A percentile compares a stretch with the other conserved stretches of the same genome.
These are phyloP conservation scores for Spiraea crenata DNA, from an alignment of 331 rosid species.

Conservation along the genomic window DNA sequence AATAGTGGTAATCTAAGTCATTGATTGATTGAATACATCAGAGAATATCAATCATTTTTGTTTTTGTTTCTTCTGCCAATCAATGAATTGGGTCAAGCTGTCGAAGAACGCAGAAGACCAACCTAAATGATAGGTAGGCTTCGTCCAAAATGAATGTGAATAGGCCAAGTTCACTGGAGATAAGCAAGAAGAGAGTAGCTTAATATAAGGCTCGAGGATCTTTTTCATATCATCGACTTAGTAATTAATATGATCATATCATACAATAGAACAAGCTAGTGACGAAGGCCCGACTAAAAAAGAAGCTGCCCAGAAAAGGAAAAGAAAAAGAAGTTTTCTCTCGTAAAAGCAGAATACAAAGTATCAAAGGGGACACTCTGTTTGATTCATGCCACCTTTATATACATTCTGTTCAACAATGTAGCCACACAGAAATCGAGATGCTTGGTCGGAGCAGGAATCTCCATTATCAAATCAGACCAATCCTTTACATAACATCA, in stretches of 20 bases:
- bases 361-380: constrained; percentile 30
- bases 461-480: constrained; percentile 31
- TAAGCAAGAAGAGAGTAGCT: neutral
- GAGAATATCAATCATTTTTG: no score
- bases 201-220: neutral
- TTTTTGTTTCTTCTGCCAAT: no score
- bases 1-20: no score
- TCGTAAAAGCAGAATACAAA: constrained; percentile 2
- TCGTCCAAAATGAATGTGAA: no score
- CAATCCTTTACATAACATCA: constrained; percentile 41
- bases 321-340: neutral
- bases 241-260: no score
- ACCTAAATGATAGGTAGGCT: no score
- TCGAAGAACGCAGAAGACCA: neutral
- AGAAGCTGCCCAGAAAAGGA: neutral
- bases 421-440: constrained; percentile 33
- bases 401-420: constrained; percentile 49
- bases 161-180: neutral
- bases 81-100: no score
- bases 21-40: no score
- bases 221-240: neutral
- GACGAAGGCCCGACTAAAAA: constrained; percentile 10
- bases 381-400: constrained; percentile 41
- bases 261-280: constrained; percentile 14
- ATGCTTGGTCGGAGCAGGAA: constrained; percentile 27